Evolutionary conservation across 163 green algal genomes (phyloP).

Genomic region (Dunaliella salina): DNA sequence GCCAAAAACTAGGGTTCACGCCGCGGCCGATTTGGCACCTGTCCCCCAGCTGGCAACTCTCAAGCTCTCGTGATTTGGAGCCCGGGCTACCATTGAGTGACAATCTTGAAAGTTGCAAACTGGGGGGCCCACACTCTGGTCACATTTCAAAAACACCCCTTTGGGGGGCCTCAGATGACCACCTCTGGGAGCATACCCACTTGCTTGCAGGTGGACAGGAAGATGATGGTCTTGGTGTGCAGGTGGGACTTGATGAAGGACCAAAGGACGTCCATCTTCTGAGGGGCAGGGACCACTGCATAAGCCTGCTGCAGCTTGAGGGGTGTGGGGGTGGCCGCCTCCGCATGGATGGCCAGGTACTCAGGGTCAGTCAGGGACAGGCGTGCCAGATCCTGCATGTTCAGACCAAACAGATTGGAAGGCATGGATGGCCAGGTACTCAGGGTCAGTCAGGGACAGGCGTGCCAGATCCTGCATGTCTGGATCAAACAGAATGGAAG

Average conservation of each 20-base stretch:
- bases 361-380: conserved; percentile 82
- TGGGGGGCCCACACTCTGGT: no score
- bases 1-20: no score
- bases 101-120: no score
- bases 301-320: conserved; percentile 78
- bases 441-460: conserved; percentile 36
- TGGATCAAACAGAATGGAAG: no score
- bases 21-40: no score
- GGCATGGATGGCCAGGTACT: background rate
- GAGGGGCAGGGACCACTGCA: conserved; percentile 44
- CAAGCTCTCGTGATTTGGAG: no score
- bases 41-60: no score
- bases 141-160: no score
- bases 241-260: conserved; percentile 92
- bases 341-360: conserved; percentile 87
- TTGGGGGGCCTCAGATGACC: no score
- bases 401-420: conserved; percentile 14
- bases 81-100: no score
- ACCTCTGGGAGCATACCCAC: conserved; percentile 36
- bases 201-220: conserved; percentile 95
- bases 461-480: conserved; percentile 36
- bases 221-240: conserved; percentile 82
- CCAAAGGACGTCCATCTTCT: conserved; percentile 94
- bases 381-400: conserved; percentile 78
- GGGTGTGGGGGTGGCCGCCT: conserved; percentile 81